A percentile compares a stretch with the other conserved stretches of the same genome.
Conservation (phyloP, 2,329 filamentous ascomycete species). For the Hypoxylon rubiginosum region DNA sequence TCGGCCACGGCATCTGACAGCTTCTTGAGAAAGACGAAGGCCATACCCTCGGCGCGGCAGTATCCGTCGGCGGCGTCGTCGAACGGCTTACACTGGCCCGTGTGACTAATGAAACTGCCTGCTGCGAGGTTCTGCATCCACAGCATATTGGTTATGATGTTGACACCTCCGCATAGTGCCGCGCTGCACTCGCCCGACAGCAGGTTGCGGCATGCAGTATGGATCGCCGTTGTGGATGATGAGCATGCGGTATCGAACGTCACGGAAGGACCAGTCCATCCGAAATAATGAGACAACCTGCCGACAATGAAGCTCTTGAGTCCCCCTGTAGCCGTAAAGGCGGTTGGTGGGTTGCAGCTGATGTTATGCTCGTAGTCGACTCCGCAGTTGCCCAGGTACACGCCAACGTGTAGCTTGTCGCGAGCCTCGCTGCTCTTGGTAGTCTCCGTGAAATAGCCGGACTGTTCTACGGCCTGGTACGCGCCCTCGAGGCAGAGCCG, state of each 20-base stretch:
- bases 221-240: slow-evolving; percentile 53
- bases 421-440: too few species aligned
- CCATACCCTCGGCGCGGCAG: slow-evolving; percentile 64
- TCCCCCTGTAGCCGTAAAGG: slow-evolving; percentile 52
- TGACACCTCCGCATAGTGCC: slow-evolving; percentile 53
- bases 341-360: slow-evolving; percentile 52
- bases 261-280: slow-evolving; percentile 51
- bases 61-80: slow-evolving; percentile 64
- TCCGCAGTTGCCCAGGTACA: slow-evolving; percentile 54
- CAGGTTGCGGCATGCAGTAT: slow-evolving; percentile 53
- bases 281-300: slow-evolving; percentile 51
- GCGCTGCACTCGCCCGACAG: slow-evolving; percentile 46
- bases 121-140: slow-evolving; percentile 42
- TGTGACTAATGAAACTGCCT: slow-evolving; percentile 46
- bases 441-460: slow-evolving; percentile 41
- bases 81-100: slow-evolving; percentile 50
- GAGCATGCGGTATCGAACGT: slow-evolving; percentile 55
- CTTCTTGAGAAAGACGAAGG: slow-evolving; percentile 61
- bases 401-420: too few species aligned
- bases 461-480: slow-evolving; percentile 46
- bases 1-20: slow-evolving; percentile 61
- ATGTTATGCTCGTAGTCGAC: slow-evolving; percentile 60
- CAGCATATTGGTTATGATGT: slow-evolving; percentile 49
- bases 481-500: slow-evolving; percentile 33
- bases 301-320: slow-evolving; percentile 46